Evolutionary conservation across 768 basidiomycete species (phyloP).

Genomic region (Amanita jacksonii): DNA sequence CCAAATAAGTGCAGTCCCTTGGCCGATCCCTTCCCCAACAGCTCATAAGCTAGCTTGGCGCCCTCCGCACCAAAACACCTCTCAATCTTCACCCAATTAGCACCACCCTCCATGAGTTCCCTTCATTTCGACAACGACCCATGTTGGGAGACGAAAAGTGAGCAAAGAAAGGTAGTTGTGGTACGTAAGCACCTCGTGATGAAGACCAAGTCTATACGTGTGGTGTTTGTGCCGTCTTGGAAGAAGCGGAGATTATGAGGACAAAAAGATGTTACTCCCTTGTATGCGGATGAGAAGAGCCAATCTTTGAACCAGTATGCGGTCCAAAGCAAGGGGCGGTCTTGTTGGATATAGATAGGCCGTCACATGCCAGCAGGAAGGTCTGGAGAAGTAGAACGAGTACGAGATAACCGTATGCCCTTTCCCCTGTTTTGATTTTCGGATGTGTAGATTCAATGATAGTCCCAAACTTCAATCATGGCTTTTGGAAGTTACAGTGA

Average conservation of each 20-base stretch:
- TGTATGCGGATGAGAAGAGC: conserved; percentile 42
- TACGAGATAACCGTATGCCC: conserved; percentile 54
- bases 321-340: conserved; percentile 67
- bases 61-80: conserved; percentile 34
- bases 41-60: conserved; percentile 41
- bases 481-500: conserved; percentile 28
- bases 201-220: conserved; percentile 41
- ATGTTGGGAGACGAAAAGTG: conserved; percentile 32
- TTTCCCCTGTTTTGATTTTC: conserved; percentile 42
- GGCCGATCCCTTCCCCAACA: conserved; percentile 38
- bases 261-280: conserved; percentile 35
- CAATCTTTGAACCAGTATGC: conserved; percentile 72
- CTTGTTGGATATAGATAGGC: too few relatives aligned
- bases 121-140: conserved; percentile 38
- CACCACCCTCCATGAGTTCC: conserved; percentile 47
- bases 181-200: conserved; percentile 50
- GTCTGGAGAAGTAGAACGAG: conserved; percentile 48
- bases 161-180: conserved; percentile 32
- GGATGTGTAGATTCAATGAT: conserved; percentile 39
- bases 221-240: conserved; percentile 69
- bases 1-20: conserved; percentile 52
- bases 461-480: conserved; percentile 71
- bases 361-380: conserved; percentile 55
- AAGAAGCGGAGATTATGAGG: conserved; percentile 60
- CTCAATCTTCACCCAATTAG: conserved; percentile 44